These are phyloP conservation scores for Melanopsichium pennsylvanicum DNA, from an alignment of 1,284 basidiomycete genomes.

Conservation along the genomic window DNA sequence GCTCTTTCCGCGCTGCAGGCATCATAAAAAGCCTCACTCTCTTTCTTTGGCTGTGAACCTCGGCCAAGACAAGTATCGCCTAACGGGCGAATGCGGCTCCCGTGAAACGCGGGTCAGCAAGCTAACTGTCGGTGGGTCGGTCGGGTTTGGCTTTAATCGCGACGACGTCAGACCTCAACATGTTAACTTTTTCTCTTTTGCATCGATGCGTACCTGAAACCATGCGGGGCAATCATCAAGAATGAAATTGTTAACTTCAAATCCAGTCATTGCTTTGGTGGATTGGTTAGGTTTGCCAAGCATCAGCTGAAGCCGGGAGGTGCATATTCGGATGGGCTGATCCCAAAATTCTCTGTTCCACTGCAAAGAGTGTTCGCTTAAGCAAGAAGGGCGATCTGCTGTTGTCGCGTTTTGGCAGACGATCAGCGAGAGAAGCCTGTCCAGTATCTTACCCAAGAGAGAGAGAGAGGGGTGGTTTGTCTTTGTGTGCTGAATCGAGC, in stretches of 20 bases:
- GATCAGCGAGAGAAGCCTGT: not conserved
- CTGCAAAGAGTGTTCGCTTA: conserved; percentile 4
- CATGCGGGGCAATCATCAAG: conserved; percentile 4
- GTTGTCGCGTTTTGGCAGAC: conserved; percentile 9
- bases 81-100: not conserved
- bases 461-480: no score
- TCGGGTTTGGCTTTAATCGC: no score
- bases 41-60: no score
- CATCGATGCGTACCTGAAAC: conserved; percentile 2
- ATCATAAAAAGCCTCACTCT: no score
- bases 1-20: conserved; percentile 11
- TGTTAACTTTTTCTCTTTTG: not conserved
- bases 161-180: conserved; percentile 15
- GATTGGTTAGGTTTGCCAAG: no score
- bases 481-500: no score
- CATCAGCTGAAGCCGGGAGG: conserved; percentile 1
- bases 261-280: no score
- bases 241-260: no score
- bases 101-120: no score
- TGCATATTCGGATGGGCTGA: not conserved
- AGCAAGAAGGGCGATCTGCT: conserved; percentile 6
- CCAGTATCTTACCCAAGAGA: no score
- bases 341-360: not conserved
- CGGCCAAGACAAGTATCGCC: not conserved
- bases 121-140: no score